phyloP scores from a whole-genome alignment of 768 basidiomycete genomes.

The Calvatia gigantea region DNA sequence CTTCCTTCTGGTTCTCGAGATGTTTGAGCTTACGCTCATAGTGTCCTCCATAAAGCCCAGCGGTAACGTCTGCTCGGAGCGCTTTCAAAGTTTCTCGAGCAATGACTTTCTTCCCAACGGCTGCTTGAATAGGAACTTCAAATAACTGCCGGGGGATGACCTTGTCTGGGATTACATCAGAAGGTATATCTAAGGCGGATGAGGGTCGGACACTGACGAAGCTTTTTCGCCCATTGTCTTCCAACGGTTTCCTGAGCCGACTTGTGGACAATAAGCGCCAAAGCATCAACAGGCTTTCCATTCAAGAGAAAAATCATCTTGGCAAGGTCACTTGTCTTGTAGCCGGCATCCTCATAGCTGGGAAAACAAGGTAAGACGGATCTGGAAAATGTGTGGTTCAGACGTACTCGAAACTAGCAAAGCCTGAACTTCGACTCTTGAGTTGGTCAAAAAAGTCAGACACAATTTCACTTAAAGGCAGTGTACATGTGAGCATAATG shows the following conservation, averaged over 20 bases:
- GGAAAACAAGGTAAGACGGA: not conserved
- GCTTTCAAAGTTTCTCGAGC: conserved; percentile 88
- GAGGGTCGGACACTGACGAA: conserved; percentile 53
- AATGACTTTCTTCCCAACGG: conserved; percentile 80
- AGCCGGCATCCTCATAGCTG: conserved; percentile 95
- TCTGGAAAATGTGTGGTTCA: not conserved
- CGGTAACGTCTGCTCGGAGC: conserved; percentile 88
- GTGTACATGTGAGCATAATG: conserved; percentile 73
- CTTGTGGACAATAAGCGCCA: conserved; percentile 88
- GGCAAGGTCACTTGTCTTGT: conserved; percentile 72
- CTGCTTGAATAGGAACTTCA: conserved; percentile 94
- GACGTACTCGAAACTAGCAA: conserved; percentile 86
- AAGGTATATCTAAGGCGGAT: not conserved
- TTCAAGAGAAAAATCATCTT: conserved; percentile 96
- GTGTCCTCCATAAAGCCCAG: conserved; percentile 91
- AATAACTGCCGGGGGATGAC: conserved; percentile 92
- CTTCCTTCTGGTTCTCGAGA: conserved; percentile 87
- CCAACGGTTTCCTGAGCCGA: conserved; percentile 74
- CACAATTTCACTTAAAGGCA: conserved; percentile 93
- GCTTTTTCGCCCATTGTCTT: conserved; percentile 84
- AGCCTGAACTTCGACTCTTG: conserved; percentile 89
- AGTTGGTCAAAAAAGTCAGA: conserved; percentile 94
- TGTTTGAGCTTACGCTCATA: conserved; percentile 92
- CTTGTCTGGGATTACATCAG: conserved; percentile 49
- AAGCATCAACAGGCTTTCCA: conserved; percentile 84